A percentile compares a stretch with the other conserved stretches of the same genome.
These are phyloP conservation scores for Ceratocystis colombiana DNA, from an alignment of 2,329 filamentous ascomycete genomes.

Conservation along the genomic window DNA sequence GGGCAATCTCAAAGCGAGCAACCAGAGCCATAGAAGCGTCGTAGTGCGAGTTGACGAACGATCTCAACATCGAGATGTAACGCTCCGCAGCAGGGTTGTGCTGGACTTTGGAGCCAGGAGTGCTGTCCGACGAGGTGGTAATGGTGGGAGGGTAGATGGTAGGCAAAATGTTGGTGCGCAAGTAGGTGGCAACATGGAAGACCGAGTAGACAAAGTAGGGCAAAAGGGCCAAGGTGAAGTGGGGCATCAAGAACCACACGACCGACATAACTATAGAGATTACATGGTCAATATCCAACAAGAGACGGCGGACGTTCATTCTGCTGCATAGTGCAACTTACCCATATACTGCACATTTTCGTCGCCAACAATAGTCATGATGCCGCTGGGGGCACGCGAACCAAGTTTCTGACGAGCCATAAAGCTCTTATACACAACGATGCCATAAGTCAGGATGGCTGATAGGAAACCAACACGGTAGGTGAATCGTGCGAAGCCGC, in stretches of 20 bases:
- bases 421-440: conserved; percentile 97
- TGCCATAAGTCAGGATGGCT: conserved; percentile 86
- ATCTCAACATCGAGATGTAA: conserved; percentile 62
- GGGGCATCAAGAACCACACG: conserved; percentile 85
- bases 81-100: conserved; percentile 31
- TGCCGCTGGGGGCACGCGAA: conserved; percentile 48
- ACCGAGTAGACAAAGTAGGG: conserved; percentile 95
- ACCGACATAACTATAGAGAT: conserved; percentile 43
- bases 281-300: conserved; percentile 15
- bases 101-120: conserved; percentile 46
- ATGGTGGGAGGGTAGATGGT: conserved; percentile 61
- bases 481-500: conserved; percentile 63
- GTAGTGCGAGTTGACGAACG: conserved; percentile 97
- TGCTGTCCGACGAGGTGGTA: conserved; percentile 43
- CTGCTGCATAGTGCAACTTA: conserved; percentile 41
- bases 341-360: conserved; percentile 97
- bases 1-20: conserved; percentile 71
- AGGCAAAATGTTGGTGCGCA: conserved; percentile 84
- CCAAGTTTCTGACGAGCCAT: conserved; percentile 71
- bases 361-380: conserved; percentile 61
- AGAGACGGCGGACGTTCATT: background rate
- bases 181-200: conserved; percentile 97
- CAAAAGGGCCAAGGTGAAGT: conserved; percentile 80
- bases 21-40: conserved; percentile 92
- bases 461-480: conserved; percentile 88